Base-by-base conservation (phyloP, 345 rosid genomes). In the Erodium maritimum region DNA sequence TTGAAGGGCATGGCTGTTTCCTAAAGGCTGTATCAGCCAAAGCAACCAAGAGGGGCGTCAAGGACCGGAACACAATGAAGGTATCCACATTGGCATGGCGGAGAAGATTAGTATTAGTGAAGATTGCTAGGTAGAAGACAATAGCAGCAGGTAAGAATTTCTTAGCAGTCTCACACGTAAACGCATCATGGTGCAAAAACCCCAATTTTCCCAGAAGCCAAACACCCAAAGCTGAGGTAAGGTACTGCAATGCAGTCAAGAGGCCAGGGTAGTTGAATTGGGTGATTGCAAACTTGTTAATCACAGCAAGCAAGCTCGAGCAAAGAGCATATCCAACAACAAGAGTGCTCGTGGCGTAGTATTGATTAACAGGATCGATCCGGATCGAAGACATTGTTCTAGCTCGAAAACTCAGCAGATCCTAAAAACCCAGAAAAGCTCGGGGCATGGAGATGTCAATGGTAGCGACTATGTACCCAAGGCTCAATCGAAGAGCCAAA, bases 61-160 rank as follows among this genome's bases (percentile, higher is more conserved):
- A 77, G 29, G 99, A 93, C 67, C 99, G 69, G 69, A 93, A 93
- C 50, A 93, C 95, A 1, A 93, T 89, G 65, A 89, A 93, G 0
- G 99, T 93, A 54, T 93, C 99, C 50, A 93, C 99, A 77, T 89
- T 93, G 21, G 97, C 97, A 64, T 89, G 97, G 52, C 97, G 91
- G 67, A 93, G 71, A 68, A 93, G 97, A 67, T 93, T 89, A 7
- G 99, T 93, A 68, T 93, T 93, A 21, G 99, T 93, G 76, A 93
- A 93, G 50, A 93, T 93, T 0, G 99, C 99, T 12, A 93, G 84
- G 73, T 85, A 93, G 66, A 93, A 93, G 45, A 93, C 97, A 64
- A 70, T 5, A 2, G 99, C 99, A 25, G 99, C 99, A 1, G 99
- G 96, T 51, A 90, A 75, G 62, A 93, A 89, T 70, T 87, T 93